These are phyloP conservation scores for Pichia nanzhaoensis DNA, from an alignment of 805 yeast genomes.

Conservation along the genomic window DNA sequence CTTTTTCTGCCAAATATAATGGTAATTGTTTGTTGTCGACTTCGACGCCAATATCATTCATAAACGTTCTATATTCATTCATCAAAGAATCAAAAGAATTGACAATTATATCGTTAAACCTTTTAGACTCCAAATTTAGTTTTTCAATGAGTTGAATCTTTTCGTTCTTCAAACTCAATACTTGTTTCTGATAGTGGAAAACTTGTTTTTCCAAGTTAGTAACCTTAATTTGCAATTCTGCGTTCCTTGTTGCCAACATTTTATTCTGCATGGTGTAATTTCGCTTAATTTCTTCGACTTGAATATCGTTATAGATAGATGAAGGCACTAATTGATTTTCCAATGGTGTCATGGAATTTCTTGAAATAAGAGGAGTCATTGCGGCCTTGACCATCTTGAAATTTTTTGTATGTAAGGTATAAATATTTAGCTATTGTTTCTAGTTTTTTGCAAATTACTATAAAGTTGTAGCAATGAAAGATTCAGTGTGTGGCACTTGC, in stretches of 20 bases:
- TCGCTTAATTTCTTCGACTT: constrained; percentile 15
- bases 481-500: not conserved
- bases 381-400: constrained; percentile 4
- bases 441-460: too few species aligned
- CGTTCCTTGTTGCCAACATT: constrained; percentile 54
- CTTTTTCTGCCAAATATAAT: not conserved
- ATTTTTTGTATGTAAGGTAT: too few species aligned
- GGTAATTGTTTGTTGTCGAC: constrained; percentile 3
- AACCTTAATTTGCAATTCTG: constrained; percentile 44
- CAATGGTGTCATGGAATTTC: constrained; percentile 1
- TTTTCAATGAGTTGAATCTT: constrained; percentile 16
- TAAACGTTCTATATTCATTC: constrained; percentile 11
- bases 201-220: constrained; percentile 47
- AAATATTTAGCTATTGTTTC: too few species aligned
- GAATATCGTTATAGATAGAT: constrained; percentile 10
- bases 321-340: not conserved
- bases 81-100: constrained; percentile 13
- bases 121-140: constrained; percentile 8
- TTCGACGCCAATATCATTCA: constrained; percentile 12
- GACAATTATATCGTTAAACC: constrained; percentile 12
- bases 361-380: not conserved
- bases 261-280: constrained; percentile 43
- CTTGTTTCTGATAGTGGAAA: constrained; percentile 20
- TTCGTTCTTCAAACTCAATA: constrained; percentile 22
- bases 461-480: not conserved